Evolutionary conservation across 805 yeast species (phyloP), one percentile per base, ranked within the genome.

Genomic region (Saturnispora mendoncae): DNA sequence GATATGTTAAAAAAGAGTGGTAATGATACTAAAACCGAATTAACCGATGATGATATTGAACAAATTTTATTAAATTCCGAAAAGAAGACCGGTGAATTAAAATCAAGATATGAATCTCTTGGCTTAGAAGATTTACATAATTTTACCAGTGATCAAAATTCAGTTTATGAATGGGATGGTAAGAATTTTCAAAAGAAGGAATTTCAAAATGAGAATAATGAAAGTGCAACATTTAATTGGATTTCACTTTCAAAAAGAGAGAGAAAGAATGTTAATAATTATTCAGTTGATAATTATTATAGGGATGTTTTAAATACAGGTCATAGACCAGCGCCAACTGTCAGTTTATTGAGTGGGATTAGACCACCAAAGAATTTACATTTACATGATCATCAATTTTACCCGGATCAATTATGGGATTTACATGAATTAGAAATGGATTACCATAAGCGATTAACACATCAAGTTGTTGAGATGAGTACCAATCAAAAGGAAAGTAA

Each of bases 351-450:
- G 56, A 66, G 40, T 65, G 66, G 39, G 67, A 92, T 94, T 14
- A 75, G 73, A 47, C 84, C 94, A 33, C 97, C 97, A 28, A 85
- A 81, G 55, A 92, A 85, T 52, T 66, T 84, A 46, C 78, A 77
- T 44, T 68, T 85, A 30, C 84, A 82, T 56, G 95, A 92, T 55
- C 96, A 88, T 61, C 98, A 92, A 61, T 85, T 92, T 53, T 84
- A 73, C 58, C 86, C 95, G 1, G 71, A 79, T n/a, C 72, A 83
- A 55, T 64, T 92, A 35, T 68, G 74, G 48, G 86, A 82, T 42
- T 58, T 92, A 31, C 78, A 83, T 55, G 95, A 86, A 44, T 72
- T 80, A 60, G 97, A 92, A 56, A 78, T 80, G 51, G 77, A 81
- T 43, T 80, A 77, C 60, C 82, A 72, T 58, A 79, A 84, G 42